Percentiles rank a stretch among this genome's conserved stretches.
These are phyloP conservation scores for Roridomyces roridus DNA, from an alignment of 768 basidiomycete genomes.

Conservation along the genomic window DNA sequence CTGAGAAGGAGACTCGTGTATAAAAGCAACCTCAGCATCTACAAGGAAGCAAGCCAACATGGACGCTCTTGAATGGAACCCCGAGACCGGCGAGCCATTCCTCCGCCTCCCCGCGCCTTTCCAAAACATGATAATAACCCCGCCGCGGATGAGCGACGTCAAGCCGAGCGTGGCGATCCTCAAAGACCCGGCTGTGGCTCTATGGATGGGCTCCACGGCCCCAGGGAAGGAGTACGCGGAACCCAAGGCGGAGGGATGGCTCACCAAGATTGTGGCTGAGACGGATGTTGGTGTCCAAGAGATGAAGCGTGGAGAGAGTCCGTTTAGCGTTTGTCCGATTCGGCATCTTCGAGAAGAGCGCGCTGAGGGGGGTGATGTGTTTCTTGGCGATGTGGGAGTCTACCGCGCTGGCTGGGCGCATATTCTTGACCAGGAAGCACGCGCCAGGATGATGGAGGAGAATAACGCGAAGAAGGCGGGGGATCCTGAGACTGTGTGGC, in stretches of 20 bases:
- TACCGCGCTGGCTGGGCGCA: constrained; percentile 33
- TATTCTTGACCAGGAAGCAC: constrained; percentile 38
- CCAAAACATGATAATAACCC: constrained; percentile 54
- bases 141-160: constrained; percentile 52
- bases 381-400: constrained; percentile 47
- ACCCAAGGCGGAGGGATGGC: constrained; percentile 13
- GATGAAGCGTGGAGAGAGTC: neutral
- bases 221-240: neutral
- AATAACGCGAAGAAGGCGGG: constrained; percentile 46
- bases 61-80: constrained; percentile 35
- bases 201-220: constrained; percentile 13
- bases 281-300: constrained; percentile 4
- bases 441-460: constrained; percentile 36
- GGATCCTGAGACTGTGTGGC: constrained; percentile 56
- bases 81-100: constrained; percentile 52
- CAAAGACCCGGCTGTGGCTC: neutral
- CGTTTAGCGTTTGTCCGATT: constrained; percentile 47
- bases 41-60: neutral
- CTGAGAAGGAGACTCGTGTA: too few relatives aligned
- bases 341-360: constrained; percentile 49
- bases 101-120: constrained; percentile 54
- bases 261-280: constrained; percentile 11
- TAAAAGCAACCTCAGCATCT: too few relatives aligned
- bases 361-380: constrained; percentile 51
- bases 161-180: constrained; percentile 25